Evolutionary conservation across 768 basidiomycete genomes (phyloP).

Genomic region (Naganishia antarctica): DNA sequence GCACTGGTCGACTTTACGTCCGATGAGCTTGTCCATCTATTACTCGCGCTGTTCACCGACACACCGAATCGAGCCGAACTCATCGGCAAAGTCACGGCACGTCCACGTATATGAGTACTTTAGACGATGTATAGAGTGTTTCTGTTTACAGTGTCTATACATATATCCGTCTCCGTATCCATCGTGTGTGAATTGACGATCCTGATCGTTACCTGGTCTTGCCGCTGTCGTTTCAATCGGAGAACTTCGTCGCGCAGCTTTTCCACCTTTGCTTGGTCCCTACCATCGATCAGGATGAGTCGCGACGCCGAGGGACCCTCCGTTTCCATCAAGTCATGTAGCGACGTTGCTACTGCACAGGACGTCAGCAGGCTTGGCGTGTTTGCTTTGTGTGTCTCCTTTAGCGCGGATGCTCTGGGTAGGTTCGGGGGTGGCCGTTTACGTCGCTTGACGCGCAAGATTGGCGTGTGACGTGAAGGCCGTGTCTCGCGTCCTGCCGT

Average conservation of each 20-base stretch:
- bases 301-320: not conserved
- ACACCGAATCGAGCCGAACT: conserved; percentile 73
- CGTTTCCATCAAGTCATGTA: not conserved
- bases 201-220: not conserved
- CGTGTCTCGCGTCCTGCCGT: not conserved
- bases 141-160: not conserved
- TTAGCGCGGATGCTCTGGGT: not conserved
- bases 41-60: conserved; percentile 82
- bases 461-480: not conserved
- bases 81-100: conserved; percentile 61
- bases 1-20: conserved; percentile 83
- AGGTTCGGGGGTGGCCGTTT: not conserved
- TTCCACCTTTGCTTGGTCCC: not conserved
- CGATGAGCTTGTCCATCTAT: conserved; percentile 73
- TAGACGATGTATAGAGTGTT: conserved; percentile 8
- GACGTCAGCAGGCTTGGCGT: not conserved
- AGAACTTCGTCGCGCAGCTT: not conserved
- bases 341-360: not conserved
- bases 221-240: not conserved
- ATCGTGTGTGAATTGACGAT: conserved; percentile 5
- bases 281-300: conserved; percentile 5
- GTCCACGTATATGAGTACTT: conserved; percentile 1
- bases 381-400: not conserved
- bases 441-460: conserved; percentile 7
- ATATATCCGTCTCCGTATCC: not conserved